Evolutionary conservation across 495 filamentous ascomycete species (phyloP).

Genomic region (Aspergillus nidulans): DNA sequence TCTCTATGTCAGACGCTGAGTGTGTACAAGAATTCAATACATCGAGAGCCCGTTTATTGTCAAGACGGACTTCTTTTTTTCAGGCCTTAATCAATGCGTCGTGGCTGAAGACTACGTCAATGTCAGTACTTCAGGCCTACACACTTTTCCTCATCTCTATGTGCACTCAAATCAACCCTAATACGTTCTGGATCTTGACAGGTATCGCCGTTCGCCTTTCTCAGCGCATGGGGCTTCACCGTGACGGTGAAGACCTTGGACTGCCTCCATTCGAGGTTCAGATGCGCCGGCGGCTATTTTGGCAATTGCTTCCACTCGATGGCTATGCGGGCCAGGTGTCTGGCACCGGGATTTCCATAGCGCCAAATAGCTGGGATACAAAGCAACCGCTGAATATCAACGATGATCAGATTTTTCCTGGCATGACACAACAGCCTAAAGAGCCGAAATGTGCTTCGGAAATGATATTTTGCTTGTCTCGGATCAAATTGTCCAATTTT

Average conservation of each 20-base stretch:
- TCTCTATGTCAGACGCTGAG: slow-evolving; percentile 29
- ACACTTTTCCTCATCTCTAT: slow-evolving; percentile 26
- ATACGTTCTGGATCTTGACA: slow-evolving; percentile 34
- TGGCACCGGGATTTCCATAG: slow-evolving; percentile 20
- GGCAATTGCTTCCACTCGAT: slow-evolving; percentile 39
- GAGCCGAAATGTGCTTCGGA: slow-evolving; percentile 61
- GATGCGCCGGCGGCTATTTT: slow-evolving; percentile 47
- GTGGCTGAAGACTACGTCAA: slow-evolving; percentile 27
- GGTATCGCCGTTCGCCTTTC: slow-evolving; percentile 46
- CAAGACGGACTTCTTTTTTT: slow-evolving; percentile 11
- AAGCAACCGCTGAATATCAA: slow-evolving; percentile 51
- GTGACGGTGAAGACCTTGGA: slow-evolving; percentile 38
- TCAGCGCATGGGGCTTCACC: slow-evolving; percentile 46
- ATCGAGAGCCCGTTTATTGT: slow-evolving; percentile 10
- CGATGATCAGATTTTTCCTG: slow-evolving; percentile 49
- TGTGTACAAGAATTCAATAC: slow-evolving; percentile 30
- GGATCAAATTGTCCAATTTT: slow-evolving; percentile 39
- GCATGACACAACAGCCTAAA: slow-evolving; percentile 16
- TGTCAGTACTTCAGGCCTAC: slow-evolving; percentile 32
- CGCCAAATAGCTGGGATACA: slow-evolving; percentile 22
- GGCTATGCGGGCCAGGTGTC: slow-evolving; percentile 24
- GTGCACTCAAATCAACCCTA: slow-evolving; percentile 29
- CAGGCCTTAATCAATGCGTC: slow-evolving; percentile 29
- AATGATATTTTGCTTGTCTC: slow-evolving; percentile 72
- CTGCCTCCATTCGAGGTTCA: slow-evolving; percentile 47